A percentile compares a stretch with the other conserved stretches of the same genome.
Evolutionary conservation across 1,284 basidiomycete genomes (phyloP).

Genomic region (Cutaneotrichosporon cutaneum): DNA sequence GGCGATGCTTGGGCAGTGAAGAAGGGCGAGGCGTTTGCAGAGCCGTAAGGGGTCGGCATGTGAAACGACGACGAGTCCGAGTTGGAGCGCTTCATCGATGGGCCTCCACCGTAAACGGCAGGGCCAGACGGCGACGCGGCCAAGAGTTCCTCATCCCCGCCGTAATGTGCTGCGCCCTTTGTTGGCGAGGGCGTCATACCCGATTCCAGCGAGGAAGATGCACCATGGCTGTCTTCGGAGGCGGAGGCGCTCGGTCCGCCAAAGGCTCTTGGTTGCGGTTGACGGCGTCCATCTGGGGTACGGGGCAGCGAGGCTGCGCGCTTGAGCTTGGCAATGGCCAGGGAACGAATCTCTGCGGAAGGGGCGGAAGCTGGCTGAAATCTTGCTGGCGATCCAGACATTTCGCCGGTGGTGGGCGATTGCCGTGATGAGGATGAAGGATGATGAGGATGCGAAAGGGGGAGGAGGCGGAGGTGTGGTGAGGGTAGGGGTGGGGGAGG

Average conservation of each 20-base stretch:
- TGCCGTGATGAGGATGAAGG: neutral
- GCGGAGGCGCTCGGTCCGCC: conserved; percentile 13
- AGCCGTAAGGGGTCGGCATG: conserved; percentile 30
- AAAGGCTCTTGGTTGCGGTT: conserved; percentile 62
- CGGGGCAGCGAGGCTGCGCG: conserved; percentile 82
- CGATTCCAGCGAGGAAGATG: neutral
- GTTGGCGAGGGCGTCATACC: conserved; percentile 13
- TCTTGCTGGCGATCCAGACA: conserved; percentile 16
- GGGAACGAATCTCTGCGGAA: conserved; percentile 58
- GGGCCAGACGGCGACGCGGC: conserved; percentile 34
- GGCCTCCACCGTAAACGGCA: conserved; percentile 23
- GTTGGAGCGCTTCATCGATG: conserved; percentile 38
- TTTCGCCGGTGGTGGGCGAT: neutral
- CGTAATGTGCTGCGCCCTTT: conserved; percentile 7
- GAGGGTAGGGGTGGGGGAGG: neutral
- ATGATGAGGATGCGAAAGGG: neutral
- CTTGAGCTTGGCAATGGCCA: conserved; percentile 82
- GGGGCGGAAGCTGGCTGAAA: conserved; percentile 17
- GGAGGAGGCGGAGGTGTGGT: neutral
- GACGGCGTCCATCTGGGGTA: conserved; percentile 78
- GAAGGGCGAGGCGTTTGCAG: conserved; percentile 21
- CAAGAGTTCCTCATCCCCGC: conserved; percentile 39
- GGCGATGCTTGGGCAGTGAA: conserved; percentile 27
- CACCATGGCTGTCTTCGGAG: conserved; percentile 11
- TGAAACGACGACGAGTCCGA: conserved; percentile 41